Evolutionary conservation across 2,329 filamentous ascomycete genomes (phyloP), one percentile per base, ranked within the genome.

Genomic region (Lasiodiplodia gonubiensis): DNA sequence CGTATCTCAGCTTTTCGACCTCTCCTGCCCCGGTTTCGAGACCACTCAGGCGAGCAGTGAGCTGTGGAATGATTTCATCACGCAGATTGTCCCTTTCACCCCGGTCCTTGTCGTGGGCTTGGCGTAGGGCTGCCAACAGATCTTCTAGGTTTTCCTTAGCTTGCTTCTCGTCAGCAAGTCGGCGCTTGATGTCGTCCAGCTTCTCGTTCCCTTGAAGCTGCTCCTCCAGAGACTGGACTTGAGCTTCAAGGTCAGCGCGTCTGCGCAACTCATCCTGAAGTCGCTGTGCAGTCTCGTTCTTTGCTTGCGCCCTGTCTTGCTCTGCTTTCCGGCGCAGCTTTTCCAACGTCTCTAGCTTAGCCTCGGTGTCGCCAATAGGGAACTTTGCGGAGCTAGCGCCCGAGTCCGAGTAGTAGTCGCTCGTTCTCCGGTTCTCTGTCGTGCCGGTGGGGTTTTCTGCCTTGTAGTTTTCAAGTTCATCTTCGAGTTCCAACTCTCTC

Each of bases 371-470:
- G 55, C 92, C 90, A 69, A 86, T 82, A 1, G 90, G 89, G 74
- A 90, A 90, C 74, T 93, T 91, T 64, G 92, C 86, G 1, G 93
- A 94, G 78, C 93, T 94, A 68, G 92, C 90, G 37, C 95, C 95
- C 6, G 94, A 97, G 78, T 99, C 95, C 2, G 95, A 99, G 78
- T 95, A 99, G 81, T 99, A 98, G 80, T 99, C 95, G 80, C 95
- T 98, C 11, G 92, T 96, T 69, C 94, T 88, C 77, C 91, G 90
- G 70, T 87, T 89, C 33, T 85, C 76, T n/a, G 83, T 79, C 76
- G 78, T 84, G 80, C 74, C 85, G 75, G 79, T 88, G 11, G 49
- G 86, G 70, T 85, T 85, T 74, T 97, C 93, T n/a, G 88, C 83
- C 77, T 97, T 94, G 72, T 97, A 82, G 68, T 91, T 86, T 71